Conservation (phyloP, 2,329 filamentous ascomycete genomes). For the Neonectria magnoliae region DNA sequence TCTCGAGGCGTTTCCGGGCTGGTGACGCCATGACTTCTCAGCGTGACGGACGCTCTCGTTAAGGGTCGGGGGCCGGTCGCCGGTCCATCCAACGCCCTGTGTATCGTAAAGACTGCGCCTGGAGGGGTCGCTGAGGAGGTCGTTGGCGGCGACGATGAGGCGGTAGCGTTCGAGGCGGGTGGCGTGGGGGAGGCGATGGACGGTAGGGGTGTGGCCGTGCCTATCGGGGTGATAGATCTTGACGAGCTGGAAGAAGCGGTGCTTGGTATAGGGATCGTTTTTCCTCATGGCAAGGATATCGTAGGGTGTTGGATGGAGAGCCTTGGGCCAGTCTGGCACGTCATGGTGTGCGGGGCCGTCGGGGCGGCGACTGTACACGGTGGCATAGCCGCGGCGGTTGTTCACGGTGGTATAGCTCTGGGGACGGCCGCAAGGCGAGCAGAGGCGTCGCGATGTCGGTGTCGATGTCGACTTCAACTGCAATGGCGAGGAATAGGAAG, state of each 20-base stretch:
- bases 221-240: constrained; percentile 96
- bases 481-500: constrained; percentile 10
- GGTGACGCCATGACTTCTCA: constrained; percentile 60
- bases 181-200: constrained; percentile 56
- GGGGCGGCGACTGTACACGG: constrained; percentile 26
- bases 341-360: constrained; percentile 21
- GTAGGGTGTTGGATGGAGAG: constrained; percentile 79
- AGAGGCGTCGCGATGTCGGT: not conserved
- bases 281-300: constrained; percentile 77
- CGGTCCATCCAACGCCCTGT: constrained; percentile 83
- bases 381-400: constrained; percentile 35
- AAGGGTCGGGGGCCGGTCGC: constrained; percentile 64
- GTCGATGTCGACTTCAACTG: constrained; percentile 2
- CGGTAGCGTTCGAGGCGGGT: constrained; percentile 88
- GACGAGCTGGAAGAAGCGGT: constrained; percentile 87
- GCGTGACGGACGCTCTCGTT: constrained; percentile 49
- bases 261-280: constrained; percentile 80
- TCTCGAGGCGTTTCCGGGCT: constrained; percentile 59
- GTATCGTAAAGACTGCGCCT: constrained; percentile 85
- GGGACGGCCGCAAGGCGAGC: not conserved
- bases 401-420: constrained; percentile 34
- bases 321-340: constrained; percentile 57
- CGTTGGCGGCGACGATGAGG: constrained; percentile 86
- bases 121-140: constrained; percentile 82
- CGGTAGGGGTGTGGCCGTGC: constrained; percentile 46